phyloP scores from a whole-genome alignment of 495 filamentous ascomycete species.

The Aspergillus heteromorphus region DNA sequence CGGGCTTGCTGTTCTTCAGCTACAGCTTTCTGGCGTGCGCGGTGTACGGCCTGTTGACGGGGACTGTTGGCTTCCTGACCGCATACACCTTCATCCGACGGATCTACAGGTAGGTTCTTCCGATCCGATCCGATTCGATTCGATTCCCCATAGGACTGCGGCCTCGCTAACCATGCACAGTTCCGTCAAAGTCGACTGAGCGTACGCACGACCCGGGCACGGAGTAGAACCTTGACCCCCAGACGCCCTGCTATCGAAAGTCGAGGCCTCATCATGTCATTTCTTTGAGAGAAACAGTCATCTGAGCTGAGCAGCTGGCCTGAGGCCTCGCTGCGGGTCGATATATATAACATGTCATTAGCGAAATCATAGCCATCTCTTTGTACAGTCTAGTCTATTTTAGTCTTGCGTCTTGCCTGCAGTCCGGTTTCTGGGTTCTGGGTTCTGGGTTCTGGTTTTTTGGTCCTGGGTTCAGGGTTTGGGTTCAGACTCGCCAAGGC shows the following conservation, averaged over 20 bases:
- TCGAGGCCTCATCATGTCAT: neutral
- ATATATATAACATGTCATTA: conserved; percentile 13
- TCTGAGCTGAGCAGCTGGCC: neutral
- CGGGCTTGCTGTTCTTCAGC: conserved; percentile 78
- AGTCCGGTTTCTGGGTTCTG: no score
- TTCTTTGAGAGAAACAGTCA: neutral
- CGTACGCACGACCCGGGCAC: neutral
- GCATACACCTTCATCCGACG: conserved; percentile 85
- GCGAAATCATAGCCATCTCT: neutral
- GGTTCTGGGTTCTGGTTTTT: no score
- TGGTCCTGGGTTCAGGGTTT: no score
- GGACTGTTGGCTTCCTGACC: conserved; percentile 83
- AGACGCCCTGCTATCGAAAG: neutral
- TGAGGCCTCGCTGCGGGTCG: conserved; percentile 1
- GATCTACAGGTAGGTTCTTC: conserved; percentile 71
- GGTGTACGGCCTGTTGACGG: conserved; percentile 78
- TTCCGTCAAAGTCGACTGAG: conserved; percentile 40
- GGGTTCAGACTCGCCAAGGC: neutral
- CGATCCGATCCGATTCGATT: no score
- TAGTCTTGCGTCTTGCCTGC: no score
- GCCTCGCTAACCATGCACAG: conserved; percentile 18
- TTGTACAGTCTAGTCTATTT: neutral
- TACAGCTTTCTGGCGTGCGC: conserved; percentile 77
- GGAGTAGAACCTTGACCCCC: no score
- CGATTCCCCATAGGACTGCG: neutral